Evolutionary conservation across 1,139 yeast genomes (phyloP), one percentile per base, ranked within the genome.

Genomic region (Lodderomyces metapsilosis): DNA sequence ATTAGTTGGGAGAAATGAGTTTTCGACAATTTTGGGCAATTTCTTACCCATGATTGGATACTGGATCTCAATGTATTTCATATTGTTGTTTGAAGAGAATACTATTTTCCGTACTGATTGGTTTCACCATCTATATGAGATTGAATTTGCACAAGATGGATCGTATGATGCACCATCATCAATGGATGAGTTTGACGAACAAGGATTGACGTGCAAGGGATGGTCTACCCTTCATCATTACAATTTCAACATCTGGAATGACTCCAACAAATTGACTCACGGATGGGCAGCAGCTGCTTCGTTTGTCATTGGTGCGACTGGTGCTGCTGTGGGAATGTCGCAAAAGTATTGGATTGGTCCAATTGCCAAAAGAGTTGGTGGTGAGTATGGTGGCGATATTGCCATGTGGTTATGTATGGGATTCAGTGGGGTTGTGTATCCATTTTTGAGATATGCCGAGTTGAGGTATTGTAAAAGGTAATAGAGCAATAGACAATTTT

Each of bases 41-140:
- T 89, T 89, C 66, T 69, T 89, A 52, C 96, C 97, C 8, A 88
- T 89, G 96, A 79, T 89, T 46, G 96, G 96, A 1, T 89, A 89
- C 64, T 89, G 97, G 97, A 78, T 87, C 41, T 81, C 92, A 41
- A 87, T 89, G 68, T 89, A 88, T 61, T 80, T 85, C 53, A 77
- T 80, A 21, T 63, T 88, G 40, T 62, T 88, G 36, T 48, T 87
- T 2, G 91, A 87, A 54, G 97, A 89, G 57, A 87, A 87, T 54
- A 43, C 75, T 5, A 74, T 88, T 16, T 88, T 88, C 64, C 76
- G 96, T 57, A 73, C 82, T 2, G 61, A 67, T 31, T 57, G 66
- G 34, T 72, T 80, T 46, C 56, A 65, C 30, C 70, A 73, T 46
- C 58, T 82, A 37, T 84, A 68, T 59, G 69, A 72, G 6, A 68